Percentiles rank a stretch among this genome's conserved stretches.
Conservation (phyloP, 1,284 basidiomycete genomes). For the Vanrija sp. region DNA sequence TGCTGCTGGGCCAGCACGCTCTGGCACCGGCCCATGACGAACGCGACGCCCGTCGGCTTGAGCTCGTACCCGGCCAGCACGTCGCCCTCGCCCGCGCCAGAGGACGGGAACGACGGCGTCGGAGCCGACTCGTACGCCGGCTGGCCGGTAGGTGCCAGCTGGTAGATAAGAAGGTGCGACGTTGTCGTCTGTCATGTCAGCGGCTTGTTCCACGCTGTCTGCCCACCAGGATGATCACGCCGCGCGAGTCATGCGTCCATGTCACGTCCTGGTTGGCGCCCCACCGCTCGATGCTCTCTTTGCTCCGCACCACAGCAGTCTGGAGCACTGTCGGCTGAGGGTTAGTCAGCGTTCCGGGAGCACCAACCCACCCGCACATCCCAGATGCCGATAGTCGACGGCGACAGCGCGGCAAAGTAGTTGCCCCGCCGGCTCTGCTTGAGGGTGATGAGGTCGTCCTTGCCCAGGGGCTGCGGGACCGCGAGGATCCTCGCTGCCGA, state of each 20-base stretch:
- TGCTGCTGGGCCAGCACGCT: slow-evolving; percentile 30
- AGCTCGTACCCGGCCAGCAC: slow-evolving; percentile 71
- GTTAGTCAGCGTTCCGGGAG: too few species aligned
- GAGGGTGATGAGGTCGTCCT: slow-evolving; percentile 59
- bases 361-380: slow-evolving; percentile 73
- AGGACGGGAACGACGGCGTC: slow-evolving; percentile 56
- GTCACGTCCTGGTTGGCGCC: slow-evolving; percentile 67
- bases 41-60: slow-evolving; percentile 56
- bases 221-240: slow-evolving; percentile 71
- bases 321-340: slow-evolving; percentile 71
- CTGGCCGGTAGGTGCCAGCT: slow-evolving; percentile 60
- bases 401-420: slow-evolving; percentile 70
- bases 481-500: slow-evolving; percentile 30
- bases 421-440: slow-evolving; percentile 67
- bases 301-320: slow-evolving; percentile 69
- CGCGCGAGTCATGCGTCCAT: slow-evolving; percentile 74
- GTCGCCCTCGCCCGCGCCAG: slow-evolving; percentile 80
- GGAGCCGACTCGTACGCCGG: slow-evolving; percentile 34
- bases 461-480: slow-evolving; percentile 24
- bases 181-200: slow-evolving; percentile 59
- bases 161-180: slow-evolving; percentile 72
- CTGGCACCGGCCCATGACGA: slow-evolving; percentile 33
- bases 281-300: slow-evolving; percentile 70
- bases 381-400: slow-evolving; percentile 69
- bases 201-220: neutral